Conservation (phyloP, 305 asterid genomes). For the Fraxinus floribunda region DNA sequence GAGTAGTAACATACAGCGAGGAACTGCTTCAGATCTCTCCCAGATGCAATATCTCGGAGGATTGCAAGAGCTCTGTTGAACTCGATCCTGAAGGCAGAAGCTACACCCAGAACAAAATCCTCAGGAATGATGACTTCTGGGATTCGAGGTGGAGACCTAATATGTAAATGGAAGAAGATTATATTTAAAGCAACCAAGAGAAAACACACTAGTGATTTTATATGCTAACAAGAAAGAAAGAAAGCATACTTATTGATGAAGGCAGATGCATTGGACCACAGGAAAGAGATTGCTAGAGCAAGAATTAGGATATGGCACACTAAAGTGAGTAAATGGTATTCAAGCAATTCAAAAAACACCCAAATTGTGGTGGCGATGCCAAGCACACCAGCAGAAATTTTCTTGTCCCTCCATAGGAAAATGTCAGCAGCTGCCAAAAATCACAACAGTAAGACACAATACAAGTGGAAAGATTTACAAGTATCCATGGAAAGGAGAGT, state of each 20-base stretch:
- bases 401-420: slow-evolving; percentile 89
- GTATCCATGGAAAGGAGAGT: not conserved
- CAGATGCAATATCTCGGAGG: slow-evolving; percentile 71
- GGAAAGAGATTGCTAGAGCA: slow-evolving; percentile 64
- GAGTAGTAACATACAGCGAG: slow-evolving; percentile 53
- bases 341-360: slow-evolving; percentile 88
- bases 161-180: slow-evolving; percentile 18
- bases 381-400: slow-evolving; percentile 66
- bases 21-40: slow-evolving; percentile 76
- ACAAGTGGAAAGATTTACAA: not conserved
- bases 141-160: slow-evolving; percentile 78
- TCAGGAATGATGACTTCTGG: slow-evolving; percentile 67
- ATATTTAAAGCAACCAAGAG: not conserved
- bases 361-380: slow-evolving; percentile 80
- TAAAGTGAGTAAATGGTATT: slow-evolving; percentile 77
- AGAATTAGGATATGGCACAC: slow-evolving; percentile 78
- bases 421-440: slow-evolving; percentile 77
- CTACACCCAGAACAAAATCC: slow-evolving; percentile 71
- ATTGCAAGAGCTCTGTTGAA: slow-evolving; percentile 59
- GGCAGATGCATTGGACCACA: slow-evolving; percentile 80
- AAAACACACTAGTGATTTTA: not conserved
- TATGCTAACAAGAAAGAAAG: not conserved
- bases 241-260: slow-evolving; percentile 68
- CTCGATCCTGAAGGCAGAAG: slow-evolving; percentile 68
- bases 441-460: not conserved